Evolutionary conservation across 2,329 filamentous ascomycete species (phyloP), one percentile per base, ranked within the genome.

Genomic region (Talaromyces funiculosus): DNA sequence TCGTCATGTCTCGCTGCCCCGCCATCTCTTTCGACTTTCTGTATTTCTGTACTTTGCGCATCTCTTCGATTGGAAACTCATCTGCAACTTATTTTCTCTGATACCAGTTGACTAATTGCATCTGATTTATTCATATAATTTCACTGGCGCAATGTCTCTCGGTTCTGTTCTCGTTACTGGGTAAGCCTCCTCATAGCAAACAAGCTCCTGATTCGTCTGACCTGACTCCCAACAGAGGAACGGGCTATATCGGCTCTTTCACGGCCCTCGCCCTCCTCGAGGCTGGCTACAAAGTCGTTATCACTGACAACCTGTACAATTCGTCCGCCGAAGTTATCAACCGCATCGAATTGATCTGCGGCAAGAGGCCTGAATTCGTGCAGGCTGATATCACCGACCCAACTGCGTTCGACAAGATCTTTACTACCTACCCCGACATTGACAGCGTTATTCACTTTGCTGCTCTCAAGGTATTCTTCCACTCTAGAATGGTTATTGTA

Each of bases 381-480:
- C 80, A 96, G 76, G 81, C 86, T 72, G 94, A 99, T 78, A 85
- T 99, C 70, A 97, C 91, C 68, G 85, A 97, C 72, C 89, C 94
- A 76, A 83, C 84, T 64, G 89, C 82, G 12, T 83, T 99, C 61
- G 90, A 97, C 74, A 86, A 87, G 70, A 89, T 97, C 69, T 97
- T 99, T 73, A 82, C 85, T 64, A 89, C 89, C 72, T 89, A 97
- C 78, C 91, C 92, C 56, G 88, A 90, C 71, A 97, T 99, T 72
- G 92, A 97, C 83, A 96, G 90, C 74, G 94, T 97, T 66, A 97
- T 99, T 71, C 94, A 99, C 82, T 99, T 99, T 74, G 95, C 94
- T 65, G 94, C 94, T 24, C 84, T 99, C 68, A 99, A 99, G 89
- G 90, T 89, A 35, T 16, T 38, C 7, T 12, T n/a, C 18, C 9